These are phyloP conservation scores for Cyberlindnera euphorbiiphila DNA, from an alignment of 805 yeast species.

Conservation along the genomic window DNA sequence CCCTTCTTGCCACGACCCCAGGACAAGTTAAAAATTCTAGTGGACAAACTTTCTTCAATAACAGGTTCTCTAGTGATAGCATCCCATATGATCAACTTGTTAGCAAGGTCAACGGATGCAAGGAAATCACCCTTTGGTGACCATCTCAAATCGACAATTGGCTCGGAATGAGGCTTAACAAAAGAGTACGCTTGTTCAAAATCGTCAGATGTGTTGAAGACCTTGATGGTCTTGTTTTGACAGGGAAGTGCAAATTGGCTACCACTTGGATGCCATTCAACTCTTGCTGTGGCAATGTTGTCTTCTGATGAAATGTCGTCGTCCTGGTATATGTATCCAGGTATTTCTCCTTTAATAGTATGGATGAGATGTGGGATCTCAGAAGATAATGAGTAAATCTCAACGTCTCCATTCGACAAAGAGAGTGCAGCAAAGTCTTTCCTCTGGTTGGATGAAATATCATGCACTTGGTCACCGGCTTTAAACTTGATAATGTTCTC, in stretches of 20 bases:
- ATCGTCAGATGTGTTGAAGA: conserved; percentile 30
- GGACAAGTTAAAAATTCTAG: conserved; percentile 30
- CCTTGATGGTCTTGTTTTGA: conserved; percentile 41
- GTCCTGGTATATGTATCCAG: conserved; percentile 38
- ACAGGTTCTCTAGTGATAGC: conserved; percentile 33
- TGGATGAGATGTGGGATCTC: conserved; percentile 50
- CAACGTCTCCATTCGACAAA: conserved; percentile 55
- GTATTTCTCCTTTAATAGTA: conserved; percentile 39
- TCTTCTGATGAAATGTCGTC: conserved; percentile 33
- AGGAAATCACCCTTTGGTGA: conserved; percentile 59
- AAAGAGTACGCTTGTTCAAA: conserved; percentile 18
- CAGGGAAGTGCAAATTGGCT: conserved; percentile 66
- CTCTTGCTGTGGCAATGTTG: conserved; percentile 46
- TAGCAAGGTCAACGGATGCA: conserved; percentile 55
- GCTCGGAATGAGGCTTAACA: conserved; percentile 26
- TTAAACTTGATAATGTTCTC: conserved; percentile 30
- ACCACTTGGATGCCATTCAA: conserved; percentile 72
- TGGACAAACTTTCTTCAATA: conserved; percentile 29
- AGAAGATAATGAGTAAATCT: conserved; percentile 47
- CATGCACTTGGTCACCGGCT: conserved; percentile 52
- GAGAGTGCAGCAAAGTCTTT: conserved; percentile 57
- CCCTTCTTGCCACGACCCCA: conserved; percentile 32
- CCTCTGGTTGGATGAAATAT: conserved; percentile 50
- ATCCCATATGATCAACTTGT: conserved; percentile 55
- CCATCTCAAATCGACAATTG: conserved; percentile 41